phyloP scores from a whole-genome alignment of 352 stramenopile species.

The Plasmopara viticola region DNA sequence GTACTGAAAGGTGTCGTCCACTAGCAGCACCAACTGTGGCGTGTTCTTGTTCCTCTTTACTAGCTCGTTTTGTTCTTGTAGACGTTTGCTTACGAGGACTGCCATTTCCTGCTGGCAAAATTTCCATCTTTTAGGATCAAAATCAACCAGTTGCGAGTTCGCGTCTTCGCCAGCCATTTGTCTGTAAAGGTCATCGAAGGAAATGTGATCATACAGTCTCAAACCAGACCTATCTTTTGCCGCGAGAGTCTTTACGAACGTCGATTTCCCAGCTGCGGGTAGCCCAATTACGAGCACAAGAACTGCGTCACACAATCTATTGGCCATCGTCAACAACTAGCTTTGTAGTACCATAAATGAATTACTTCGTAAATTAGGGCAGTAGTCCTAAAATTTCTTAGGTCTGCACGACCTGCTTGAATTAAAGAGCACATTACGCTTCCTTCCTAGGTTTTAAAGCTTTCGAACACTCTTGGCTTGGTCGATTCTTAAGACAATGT shows the following conservation, averaged over 20 bases:
- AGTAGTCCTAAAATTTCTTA: no score
- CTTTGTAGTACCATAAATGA: no score
- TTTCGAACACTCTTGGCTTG: no score
- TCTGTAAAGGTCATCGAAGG: slow-evolving; percentile 60
- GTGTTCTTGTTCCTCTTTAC: neutral
- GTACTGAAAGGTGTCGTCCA: slow-evolving; percentile 72
- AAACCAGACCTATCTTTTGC: neutral
- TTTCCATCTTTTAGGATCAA: slow-evolving; percentile 54
- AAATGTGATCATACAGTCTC: slow-evolving; percentile 31
- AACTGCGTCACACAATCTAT: slow-evolving; percentile 10
- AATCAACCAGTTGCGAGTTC: slow-evolving; percentile 13
- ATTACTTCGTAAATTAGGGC: no score
- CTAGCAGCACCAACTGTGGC: slow-evolving; percentile 37
- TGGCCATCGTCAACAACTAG: slow-evolving; percentile 8
- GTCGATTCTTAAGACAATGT: no score
- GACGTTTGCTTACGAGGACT: slow-evolving; percentile 13
- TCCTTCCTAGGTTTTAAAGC: neutral
- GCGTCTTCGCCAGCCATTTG: slow-evolving; percentile 1
- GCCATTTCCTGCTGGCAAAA: slow-evolving; percentile 42
- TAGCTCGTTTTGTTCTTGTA: slow-evolving; percentile 6
- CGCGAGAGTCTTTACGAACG: slow-evolving; percentile 32
- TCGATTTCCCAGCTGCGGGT: slow-evolving; percentile 65
- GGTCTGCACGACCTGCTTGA: neutral
- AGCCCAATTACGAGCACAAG: slow-evolving; percentile 60
- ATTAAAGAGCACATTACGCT: neutral